Base-by-base conservation (phyloP, 2,329 filamentous ascomycete genomes). In the Diaporthe ampelina region DNA sequence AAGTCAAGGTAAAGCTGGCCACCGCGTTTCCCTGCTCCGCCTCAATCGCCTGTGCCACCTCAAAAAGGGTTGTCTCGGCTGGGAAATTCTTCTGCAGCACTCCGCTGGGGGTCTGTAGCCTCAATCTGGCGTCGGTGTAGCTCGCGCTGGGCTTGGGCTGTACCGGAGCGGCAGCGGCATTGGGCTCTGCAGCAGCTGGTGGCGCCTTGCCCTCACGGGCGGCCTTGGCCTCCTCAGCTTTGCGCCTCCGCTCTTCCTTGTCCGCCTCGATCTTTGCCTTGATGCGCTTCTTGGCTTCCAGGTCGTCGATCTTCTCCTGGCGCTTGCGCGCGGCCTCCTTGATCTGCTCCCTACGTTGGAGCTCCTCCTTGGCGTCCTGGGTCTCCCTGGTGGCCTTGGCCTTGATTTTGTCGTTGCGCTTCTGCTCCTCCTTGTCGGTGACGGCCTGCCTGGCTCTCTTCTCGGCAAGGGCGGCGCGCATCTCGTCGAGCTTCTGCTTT, bases 221-320 rank as follows among this genome's bases (percentile, higher is more conserved):
- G 0, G 95, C 95, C 85, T 96, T 97, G 79, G 95, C 94, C 73
- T 91, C 88, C 80, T 98, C 97, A 4, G 94, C 93, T 82, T 97
- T 97, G 77, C 93, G 89, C 77, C 94, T 92, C 71, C 97, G 92
- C 80, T 96, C 95, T 78, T 94, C 94, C 87, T 97, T 98, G 86
- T 98, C 95, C 19, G 94, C 95, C 78, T 97, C 95, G 77, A 99
- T 98, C 88, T 95, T 95, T 73, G 95, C 95, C 85, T 95, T 93
- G 82, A 98, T 96, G 48, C 94, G 91, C 84, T 93, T 94, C 87
- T 96, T 97, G 15, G 95, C 96, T 57, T 95, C 94, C 11, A 93
- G 83, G 70, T 98, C 97, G 21, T 93, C 94, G 56, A 90, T 86
- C 86, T 98, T 98, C 86, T 99, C 97, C 80, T 93, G 91, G 72